These are phyloP conservation scores for Ophiostoma angusticollis DNA, from an alignment of 2,329 filamentous ascomycete genomes.

Conservation along the genomic window DNA sequence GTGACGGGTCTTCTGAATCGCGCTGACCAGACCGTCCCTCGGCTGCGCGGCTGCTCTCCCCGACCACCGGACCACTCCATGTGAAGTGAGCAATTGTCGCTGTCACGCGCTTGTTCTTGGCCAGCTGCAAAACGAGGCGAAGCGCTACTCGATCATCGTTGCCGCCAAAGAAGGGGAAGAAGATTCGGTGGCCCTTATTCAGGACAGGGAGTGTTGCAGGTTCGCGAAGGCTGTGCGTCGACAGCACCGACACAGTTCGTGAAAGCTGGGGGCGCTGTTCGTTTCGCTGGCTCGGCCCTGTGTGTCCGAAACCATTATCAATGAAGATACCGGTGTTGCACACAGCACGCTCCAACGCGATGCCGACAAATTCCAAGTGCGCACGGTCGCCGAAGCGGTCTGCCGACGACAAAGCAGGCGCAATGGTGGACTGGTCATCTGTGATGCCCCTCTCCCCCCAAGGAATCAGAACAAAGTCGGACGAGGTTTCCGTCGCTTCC, in stretches of 20 bases:
- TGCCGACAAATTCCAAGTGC: slow-evolving; percentile 63
- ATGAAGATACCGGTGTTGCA: slow-evolving; percentile 69
- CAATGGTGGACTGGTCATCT: slow-evolving; percentile 42
- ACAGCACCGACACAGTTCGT: slow-evolving; percentile 41
- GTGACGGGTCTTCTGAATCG: slow-evolving; percentile 6
- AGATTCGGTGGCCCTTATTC: slow-evolving; percentile 68
- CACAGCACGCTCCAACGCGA: slow-evolving; percentile 47
- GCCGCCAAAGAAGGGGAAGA: slow-evolving; percentile 77
- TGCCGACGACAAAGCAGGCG: slow-evolving; percentile 31
- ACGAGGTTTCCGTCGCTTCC: slow-evolving; percentile 55
- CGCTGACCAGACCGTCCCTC: background rate
- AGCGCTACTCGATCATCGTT: slow-evolving; percentile 71
- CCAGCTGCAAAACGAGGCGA: slow-evolving; percentile 70
- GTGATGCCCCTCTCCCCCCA: slow-evolving; percentile 78
- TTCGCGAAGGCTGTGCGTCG: slow-evolving; percentile 47
- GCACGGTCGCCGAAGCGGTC: slow-evolving; percentile 48
- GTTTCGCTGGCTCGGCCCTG: slow-evolving; percentile 15
- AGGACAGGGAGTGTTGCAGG: slow-evolving; percentile 43
- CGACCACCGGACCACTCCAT: slow-evolving; percentile 10
- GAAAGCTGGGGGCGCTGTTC: slow-evolving; percentile 28
- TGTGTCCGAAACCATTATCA: slow-evolving; percentile 45
- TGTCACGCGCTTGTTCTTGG: slow-evolving; percentile 64
- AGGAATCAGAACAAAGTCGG: slow-evolving; percentile 69
- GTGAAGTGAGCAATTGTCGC: slow-evolving; percentile 58
- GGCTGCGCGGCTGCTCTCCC: slow-evolving; percentile 7